Evolutionary conservation across 768 basidiomycete species (phyloP), one percentile per base, ranked within the genome.

Genomic region (Floccularia luteovirens): DNA sequence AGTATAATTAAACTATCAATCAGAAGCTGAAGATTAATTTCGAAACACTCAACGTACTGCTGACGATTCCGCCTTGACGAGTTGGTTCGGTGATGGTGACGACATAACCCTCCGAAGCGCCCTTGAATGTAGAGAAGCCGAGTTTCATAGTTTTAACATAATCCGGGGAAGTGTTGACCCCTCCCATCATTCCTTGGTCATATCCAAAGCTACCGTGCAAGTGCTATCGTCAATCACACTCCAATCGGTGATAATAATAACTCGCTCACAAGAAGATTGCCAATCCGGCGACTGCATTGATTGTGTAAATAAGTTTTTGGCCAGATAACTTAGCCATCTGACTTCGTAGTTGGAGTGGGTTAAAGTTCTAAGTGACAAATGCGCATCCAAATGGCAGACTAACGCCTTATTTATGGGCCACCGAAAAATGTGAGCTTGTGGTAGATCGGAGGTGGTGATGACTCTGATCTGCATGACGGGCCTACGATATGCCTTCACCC

Each of bases 181-280:
- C 66, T 22, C 64, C 63, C 67, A 69, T 69, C 62, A 68, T 66
- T 16, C 67, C 67, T 52, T 69, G 67, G 47, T 68, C 67, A 58
- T 69, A 69, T 17, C 67, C 67, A 47, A 69, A 69, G 48, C 71
- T 67, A 31, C 21, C 3, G 23, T 28, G 6, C 8, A 20, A 16
- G 3, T 16, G 3, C 3, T 17, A 25, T 10, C 16, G 48, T 19
- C 47, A 16, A 25, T 6, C 22, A 5, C 11, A 28, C 13, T 2
- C 13, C n/a, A 24, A 3, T 21, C 20, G 1, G 8, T 10, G 24
- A 11, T 16, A 17, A 16, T 20, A 16, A 12, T 14, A 6, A n/a
- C n/a, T n/a, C n/a, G 50, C 56, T 39, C 31, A 58, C 58, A 59
- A 59, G 39, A 59, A 59, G 13, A 59, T 59, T 27, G 56, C 58